These are phyloP conservation scores for Pisolithus microcarpus DNA, from an alignment of 768 basidiomycete species.

Conservation along the genomic window DNA sequence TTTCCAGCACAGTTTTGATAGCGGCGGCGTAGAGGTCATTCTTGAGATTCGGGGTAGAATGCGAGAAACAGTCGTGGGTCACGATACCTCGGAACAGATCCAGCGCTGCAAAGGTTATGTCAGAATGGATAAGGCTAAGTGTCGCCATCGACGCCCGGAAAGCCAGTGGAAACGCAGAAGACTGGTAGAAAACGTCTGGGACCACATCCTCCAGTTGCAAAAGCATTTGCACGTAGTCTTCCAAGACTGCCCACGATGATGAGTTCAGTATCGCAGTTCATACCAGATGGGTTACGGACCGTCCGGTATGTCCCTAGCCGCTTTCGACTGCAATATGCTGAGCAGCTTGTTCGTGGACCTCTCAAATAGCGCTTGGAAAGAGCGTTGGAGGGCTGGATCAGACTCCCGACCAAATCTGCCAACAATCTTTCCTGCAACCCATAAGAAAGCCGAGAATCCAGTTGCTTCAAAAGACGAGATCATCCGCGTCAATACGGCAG, in stretches of 20 bases:
- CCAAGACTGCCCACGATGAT: slow-evolving; percentile 58
- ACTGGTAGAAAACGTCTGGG: slow-evolving; percentile 75
- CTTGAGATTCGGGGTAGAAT: slow-evolving; percentile 47
- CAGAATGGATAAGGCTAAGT: slow-evolving; percentile 75
- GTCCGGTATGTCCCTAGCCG: slow-evolving; percentile 76
- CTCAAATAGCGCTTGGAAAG: slow-evolving; percentile 66
- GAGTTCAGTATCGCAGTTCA: not conserved
- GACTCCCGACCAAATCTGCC: slow-evolving; percentile 66
- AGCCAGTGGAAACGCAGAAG: slow-evolving; percentile 67
- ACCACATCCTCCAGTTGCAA: slow-evolving; percentile 57
- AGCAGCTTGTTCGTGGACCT: slow-evolving; percentile 66
- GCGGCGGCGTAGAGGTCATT: slow-evolving; percentile 54
- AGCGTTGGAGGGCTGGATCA: slow-evolving; percentile 44
- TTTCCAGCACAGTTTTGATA: slow-evolving; percentile 55
- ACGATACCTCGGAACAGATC: slow-evolving; percentile 74
- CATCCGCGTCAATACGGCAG: slow-evolving; percentile 71
- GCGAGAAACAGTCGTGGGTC: slow-evolving; percentile 63
- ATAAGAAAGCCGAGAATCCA: slow-evolving; percentile 81
- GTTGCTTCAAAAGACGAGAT: slow-evolving; percentile 69
- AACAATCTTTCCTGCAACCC: slow-evolving; percentile 90
- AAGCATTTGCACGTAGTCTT: slow-evolving; percentile 86
- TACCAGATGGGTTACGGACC: slow-evolving; percentile 44
- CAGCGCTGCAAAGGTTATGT: slow-evolving; percentile 74
- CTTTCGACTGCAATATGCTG: slow-evolving; percentile 56
- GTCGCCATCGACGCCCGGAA: slow-evolving; percentile 73